Evolutionary conservation across 345 rosid genomes (phyloP).

Genomic region (Trapa bicornis): DNA sequence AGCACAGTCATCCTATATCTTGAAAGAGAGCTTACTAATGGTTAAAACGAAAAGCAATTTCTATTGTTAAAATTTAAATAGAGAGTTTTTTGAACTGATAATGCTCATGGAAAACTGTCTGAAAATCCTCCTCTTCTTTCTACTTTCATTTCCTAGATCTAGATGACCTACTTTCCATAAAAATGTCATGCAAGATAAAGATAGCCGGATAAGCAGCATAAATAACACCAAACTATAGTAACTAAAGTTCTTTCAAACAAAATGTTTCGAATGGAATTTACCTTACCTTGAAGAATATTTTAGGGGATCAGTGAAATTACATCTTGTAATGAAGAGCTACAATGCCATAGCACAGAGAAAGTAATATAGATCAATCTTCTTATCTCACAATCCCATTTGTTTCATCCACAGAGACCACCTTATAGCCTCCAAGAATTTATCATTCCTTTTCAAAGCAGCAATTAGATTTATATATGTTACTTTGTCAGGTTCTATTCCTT

Average conservation of each 20-base stretch:
- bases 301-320: neutral
- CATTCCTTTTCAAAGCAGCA: slow-evolving; percentile 59
- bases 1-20: neutral
- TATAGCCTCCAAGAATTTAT: slow-evolving; percentile 71
- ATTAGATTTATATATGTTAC: slow-evolving; percentile 65
- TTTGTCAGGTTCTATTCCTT: slow-evolving; percentile 59
- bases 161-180: neutral
- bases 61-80: neutral
- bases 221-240: neutral
- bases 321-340: neutral
- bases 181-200: neutral
- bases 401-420: slow-evolving; percentile 98
- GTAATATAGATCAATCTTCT: neutral
- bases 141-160: neutral
- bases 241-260: neutral
- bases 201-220: neutral
- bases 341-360: neutral
- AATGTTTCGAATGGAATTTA: neutral
- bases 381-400: slow-evolving; percentile 50
- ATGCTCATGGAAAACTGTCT: neutral
- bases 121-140: neutral
- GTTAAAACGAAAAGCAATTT: neutral
- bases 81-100: neutral
- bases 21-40: neutral
- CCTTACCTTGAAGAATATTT: neutral